These are phyloP conservation scores for Coemansia erecta DNA, from an alignment of 192 early-diverging fungal genomes.

Conservation along the genomic window DNA sequence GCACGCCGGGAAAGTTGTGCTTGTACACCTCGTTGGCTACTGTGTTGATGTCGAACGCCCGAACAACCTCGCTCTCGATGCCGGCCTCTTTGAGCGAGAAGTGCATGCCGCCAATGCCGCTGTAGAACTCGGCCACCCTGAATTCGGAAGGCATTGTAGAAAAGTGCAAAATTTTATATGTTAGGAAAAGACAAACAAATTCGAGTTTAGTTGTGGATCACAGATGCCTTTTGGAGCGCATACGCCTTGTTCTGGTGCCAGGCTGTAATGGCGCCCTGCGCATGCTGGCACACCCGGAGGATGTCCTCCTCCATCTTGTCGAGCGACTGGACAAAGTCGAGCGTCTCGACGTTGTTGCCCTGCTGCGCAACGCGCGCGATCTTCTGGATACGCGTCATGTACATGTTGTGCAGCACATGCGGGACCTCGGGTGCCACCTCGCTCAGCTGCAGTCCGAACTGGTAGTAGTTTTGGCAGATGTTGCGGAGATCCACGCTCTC, in stretches of 20 bases:
- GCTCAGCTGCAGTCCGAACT: slow-evolving; percentile 50
- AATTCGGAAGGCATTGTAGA: slow-evolving; percentile 6
- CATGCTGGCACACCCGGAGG: slow-evolving; percentile 41
- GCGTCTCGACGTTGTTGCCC: slow-evolving; percentile 37
- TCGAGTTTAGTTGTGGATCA: slow-evolving; percentile 5
- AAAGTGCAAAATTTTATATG: too few species aligned
- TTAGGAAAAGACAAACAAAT: neutral
- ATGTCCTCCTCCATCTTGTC: slow-evolving; percentile 36
- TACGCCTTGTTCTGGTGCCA: slow-evolving; percentile 48
- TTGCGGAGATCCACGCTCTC: slow-evolving; percentile 48
- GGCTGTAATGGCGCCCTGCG: slow-evolving; percentile 28
- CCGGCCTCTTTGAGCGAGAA: slow-evolving; percentile 70
- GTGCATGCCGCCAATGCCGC: slow-evolving; percentile 64
- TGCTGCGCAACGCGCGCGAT: slow-evolving; percentile 49
- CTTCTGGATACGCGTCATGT: slow-evolving; percentile 41
- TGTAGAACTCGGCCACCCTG: slow-evolving; percentile 55
- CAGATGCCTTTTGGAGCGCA: slow-evolving; percentile 26
- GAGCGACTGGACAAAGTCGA: slow-evolving; percentile 51
- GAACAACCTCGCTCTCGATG: slow-evolving; percentile 62
- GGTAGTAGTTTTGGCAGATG: slow-evolving; percentile 48
- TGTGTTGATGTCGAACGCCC: slow-evolving; percentile 94
- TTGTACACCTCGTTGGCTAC: slow-evolving; percentile 79
- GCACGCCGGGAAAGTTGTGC: slow-evolving; percentile 59
- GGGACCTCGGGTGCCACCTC: slow-evolving; percentile 50
- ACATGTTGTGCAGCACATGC: slow-evolving; percentile 48